phyloP scores from a whole-genome alignment of 2,329 filamentous ascomycete genomes.

The Talaromyces atroroseus region DNA sequence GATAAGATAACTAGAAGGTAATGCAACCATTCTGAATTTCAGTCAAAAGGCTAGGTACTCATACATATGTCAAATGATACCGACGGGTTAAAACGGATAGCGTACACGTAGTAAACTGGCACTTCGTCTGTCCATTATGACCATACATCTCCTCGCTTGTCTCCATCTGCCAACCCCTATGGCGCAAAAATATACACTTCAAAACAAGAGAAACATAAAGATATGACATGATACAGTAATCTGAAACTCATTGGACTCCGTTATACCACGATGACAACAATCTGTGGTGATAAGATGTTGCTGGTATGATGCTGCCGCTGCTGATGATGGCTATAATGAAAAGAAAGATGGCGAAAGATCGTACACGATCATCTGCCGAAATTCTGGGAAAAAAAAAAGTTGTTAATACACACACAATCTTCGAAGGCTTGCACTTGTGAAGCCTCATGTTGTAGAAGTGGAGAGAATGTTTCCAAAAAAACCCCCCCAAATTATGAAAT shows the following conservation, averaged over 20 bases:
- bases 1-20: background rate
- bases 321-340: background rate
- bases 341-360: background rate
- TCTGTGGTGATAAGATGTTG: background rate
- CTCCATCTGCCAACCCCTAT: background rate
- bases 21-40: background rate
- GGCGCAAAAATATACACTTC: conserved; percentile 1
- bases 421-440: background rate
- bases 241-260: conserved; percentile 3
- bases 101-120: background rate
- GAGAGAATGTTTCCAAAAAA: background rate
- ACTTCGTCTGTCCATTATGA: background rate
- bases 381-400: background rate
- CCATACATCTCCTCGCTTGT: background rate
- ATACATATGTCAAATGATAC: conserved; percentile 1
- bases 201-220: background rate
- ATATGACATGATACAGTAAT: conserved; percentile 1
- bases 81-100: background rate
- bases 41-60: background rate
- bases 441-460: background rate
- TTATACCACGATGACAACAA: background rate
- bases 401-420: background rate
- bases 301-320: conserved; percentile 2
- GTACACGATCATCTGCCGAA: background rate
- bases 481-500: background rate